Evolutionary conservation across 73 alveolate genomes (phyloP).

Genomic region (Stentor coeruleus): DNA sequence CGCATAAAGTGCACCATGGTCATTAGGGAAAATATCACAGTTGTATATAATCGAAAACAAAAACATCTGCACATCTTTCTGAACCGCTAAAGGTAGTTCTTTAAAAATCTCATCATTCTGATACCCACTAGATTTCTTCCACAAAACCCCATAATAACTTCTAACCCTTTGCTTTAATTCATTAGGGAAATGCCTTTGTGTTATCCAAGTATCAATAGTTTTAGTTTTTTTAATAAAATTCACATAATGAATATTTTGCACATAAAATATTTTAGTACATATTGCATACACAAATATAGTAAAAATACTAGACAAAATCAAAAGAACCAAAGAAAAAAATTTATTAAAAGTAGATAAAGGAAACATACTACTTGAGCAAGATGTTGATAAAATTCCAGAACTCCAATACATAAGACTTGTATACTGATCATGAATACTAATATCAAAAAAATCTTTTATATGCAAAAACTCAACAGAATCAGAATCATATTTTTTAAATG

Average conservation of each 20-base stretch:
- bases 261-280: neutral
- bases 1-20: conserved; percentile 35
- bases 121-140: conserved; percentile 52
- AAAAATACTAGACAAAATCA: neutral
- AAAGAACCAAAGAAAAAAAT: neutral
- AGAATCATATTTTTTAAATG: neutral
- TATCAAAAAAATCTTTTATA: no score
- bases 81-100: conserved; percentile 46
- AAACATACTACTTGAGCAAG: neutral
- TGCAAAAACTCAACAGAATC: neutral
- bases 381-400: neutral
- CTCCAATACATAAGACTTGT: neutral
- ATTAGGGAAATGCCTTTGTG: conserved; percentile 26
- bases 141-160: conserved; percentile 33
- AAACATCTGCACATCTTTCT: conserved; percentile 27
- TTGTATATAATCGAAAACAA: conserved; percentile 33
- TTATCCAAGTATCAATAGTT: conserved; percentile 32
- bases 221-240: neutral
- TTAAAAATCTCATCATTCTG: conserved; percentile 34
- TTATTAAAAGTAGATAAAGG: neutral
- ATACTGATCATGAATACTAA: neutral
- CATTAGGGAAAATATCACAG: conserved; percentile 40
- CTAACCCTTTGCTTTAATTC: conserved; percentile 32
- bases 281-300: neutral
- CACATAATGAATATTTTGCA: neutral